phyloP scores from a whole-genome alignment of 805 yeast species.

The Candida vaughaniae region DNA sequence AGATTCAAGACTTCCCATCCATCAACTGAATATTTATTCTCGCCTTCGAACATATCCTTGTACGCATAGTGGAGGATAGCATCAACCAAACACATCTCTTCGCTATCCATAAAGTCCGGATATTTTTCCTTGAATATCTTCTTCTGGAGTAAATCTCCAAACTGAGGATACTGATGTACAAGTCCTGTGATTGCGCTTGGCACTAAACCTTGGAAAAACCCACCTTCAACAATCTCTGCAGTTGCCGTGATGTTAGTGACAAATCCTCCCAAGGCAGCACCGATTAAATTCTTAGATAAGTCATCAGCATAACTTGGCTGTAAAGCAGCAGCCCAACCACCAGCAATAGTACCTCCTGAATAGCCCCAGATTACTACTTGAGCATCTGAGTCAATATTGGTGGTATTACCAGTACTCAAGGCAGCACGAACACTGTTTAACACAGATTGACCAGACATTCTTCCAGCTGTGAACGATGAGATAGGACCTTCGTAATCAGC shows the following conservation, averaged over 20 bases:
- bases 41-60: constrained; percentile 9
- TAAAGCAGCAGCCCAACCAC: constrained; percentile 34
- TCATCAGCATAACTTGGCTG: constrained; percentile 37
- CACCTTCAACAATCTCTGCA: constrained; percentile 23
- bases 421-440: constrained; percentile 31
- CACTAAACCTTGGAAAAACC: constrained; percentile 25
- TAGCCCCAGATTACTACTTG: constrained; percentile 29
- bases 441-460: constrained; percentile 25
- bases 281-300: constrained; percentile 17
- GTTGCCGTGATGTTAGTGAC: constrained; percentile 28
- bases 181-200: constrained; percentile 28
- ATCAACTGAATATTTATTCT: constrained; percentile 6
- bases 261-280: constrained; percentile 36
- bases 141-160: constrained; percentile 5
- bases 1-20: constrained; percentile 15
- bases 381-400: constrained; percentile 18
- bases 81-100: constrained; percentile 6
- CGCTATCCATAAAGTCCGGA: not conserved
- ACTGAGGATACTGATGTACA: constrained; percentile 25
- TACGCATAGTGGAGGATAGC: constrained; percentile 12
- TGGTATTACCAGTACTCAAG: constrained; percentile 15
- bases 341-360: constrained; percentile 35
- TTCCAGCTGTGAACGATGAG: constrained; percentile 29
- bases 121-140: not conserved
- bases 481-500: constrained; percentile 37